Evolutionary conservation across 1,139 yeast species (phyloP), one percentile per base, ranked within the genome.

Genomic region (Candida tetrigidarum): DNA sequence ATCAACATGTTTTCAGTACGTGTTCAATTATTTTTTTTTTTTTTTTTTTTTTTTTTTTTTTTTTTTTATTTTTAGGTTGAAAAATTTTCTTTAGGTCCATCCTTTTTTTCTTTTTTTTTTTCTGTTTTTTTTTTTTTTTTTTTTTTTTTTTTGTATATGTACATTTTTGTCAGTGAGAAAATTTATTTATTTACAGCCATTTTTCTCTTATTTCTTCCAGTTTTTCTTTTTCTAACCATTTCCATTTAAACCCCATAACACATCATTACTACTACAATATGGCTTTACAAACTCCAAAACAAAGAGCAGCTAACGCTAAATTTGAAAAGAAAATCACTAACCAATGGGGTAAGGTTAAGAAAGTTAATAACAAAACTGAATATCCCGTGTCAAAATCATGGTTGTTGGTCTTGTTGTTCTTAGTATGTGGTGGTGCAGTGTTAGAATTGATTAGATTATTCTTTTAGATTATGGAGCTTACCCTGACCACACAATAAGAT

Each of bases 361-460:
- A 52, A 25, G 64, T 61, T 28, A 60, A 62, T 18, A 64, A 59
- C 37, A 63, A 66, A 46, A 50, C 55, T n/a, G 65, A 67, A 45
- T 68, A 71, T 43, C 84, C 89, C 10, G 60, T 84, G 27, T 76
- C 85, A 35, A 78, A 66, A 56, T 60, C 76, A 9, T 85, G 95
- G 86, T 62, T 89, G 28, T 60, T 69, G 41, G 69, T 83, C 1
- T 73, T 90, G 48, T 78, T 80, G 22, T 90, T 90, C 63, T 72
- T 90, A 54, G 76, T 91, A 5, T 75, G 86, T 51, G 97, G 97
- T 48, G 96, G 96, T 54, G 96, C 93, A 50, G 52, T 88, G 10
- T 73, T 91, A 41, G 96, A 90, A 63, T 55, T 90, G 43, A 52
- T 88, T 26, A 74, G 80, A 52, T 56, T 78, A 48, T 66, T 83